These are phyloP conservation scores for Plectranthus barbatus DNA, from an alignment of 257 asterid genomes.

Conservation along the genomic window DNA sequence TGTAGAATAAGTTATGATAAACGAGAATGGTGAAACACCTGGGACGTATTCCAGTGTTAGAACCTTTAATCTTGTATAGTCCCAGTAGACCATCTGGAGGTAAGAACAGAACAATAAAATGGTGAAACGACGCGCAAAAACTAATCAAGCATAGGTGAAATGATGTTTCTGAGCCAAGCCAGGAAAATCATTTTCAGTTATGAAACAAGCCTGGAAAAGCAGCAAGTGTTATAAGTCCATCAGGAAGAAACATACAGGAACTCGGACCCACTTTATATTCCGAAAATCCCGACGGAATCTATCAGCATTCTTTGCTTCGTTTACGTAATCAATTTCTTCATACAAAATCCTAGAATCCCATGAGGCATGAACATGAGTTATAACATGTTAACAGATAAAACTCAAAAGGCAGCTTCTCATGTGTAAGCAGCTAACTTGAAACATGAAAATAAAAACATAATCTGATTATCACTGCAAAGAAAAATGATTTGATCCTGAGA, in stretches of 20 bases:
- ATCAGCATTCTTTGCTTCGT: constrained; percentile 93
- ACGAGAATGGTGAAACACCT: constrained; percentile 29
- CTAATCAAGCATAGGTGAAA: not conserved
- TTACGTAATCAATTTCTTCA: constrained; percentile 79
- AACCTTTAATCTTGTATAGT: constrained; percentile 72
- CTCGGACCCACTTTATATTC: constrained; percentile 89
- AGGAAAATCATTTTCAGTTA: not conserved
- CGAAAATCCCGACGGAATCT: constrained; percentile 84
- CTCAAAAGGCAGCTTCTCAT: not conserved
- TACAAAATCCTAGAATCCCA: constrained; percentile 66
- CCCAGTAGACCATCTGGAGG: constrained; percentile 72
- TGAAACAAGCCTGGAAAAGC: constrained; percentile 1
- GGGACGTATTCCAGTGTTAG: constrained; percentile 89
- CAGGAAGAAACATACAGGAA: constrained; percentile 71
- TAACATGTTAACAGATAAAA: not conserved
- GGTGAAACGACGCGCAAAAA: not conserved
- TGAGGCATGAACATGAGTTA: not conserved
- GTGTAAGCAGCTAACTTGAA: not conserved
- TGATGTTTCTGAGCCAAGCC: not conserved
- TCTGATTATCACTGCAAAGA: no score
- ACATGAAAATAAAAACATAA: no score
- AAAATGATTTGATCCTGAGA: no score
- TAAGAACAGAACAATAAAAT: not conserved
- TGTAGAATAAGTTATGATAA: not conserved
- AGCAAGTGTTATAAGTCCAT: constrained; percentile 10